Evolutionary conservation across 208 protist species (phyloP).

Genomic region (Leishmania braziliensis): DNA sequence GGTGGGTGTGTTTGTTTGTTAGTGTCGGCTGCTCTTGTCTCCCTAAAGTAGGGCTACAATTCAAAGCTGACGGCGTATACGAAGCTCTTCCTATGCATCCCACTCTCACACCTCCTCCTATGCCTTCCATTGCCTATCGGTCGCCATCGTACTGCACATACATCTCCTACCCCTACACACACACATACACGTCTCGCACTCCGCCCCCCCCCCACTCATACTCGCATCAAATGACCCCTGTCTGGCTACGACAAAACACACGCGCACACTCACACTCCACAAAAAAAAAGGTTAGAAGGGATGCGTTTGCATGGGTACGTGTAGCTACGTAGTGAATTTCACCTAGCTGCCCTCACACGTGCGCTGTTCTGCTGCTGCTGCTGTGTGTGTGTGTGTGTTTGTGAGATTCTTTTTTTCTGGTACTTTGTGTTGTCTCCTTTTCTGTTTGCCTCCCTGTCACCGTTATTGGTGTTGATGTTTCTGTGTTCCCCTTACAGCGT

Average conservation of each 20-base stretch:
- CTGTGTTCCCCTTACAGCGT: background rate
- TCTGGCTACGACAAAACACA: background rate
- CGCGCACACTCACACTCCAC: background rate
- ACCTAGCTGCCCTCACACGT: background rate
- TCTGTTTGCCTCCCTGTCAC: slow-evolving; percentile 1
- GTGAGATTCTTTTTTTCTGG: slow-evolving; percentile 1
- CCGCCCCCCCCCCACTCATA: background rate
- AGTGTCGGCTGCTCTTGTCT: background rate
- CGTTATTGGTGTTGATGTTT: background rate
- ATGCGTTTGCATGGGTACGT: background rate
- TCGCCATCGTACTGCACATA: background rate
- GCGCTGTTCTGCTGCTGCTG: background rate
- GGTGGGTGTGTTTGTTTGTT: background rate
- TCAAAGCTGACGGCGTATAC: background rate
- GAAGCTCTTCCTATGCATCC: background rate
- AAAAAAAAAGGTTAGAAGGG: slow-evolving; percentile 1
- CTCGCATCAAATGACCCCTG: background rate
- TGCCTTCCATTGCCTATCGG: background rate
- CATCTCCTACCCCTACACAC: background rate
- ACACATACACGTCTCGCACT: background rate
- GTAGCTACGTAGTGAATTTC: slow-evolving; percentile 5
- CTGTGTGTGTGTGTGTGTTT: slow-evolving; percentile 1
- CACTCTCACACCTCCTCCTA: background rate
- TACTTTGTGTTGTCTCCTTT: slow-evolving; percentile 7
- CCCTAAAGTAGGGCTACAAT: background rate